Conservation (phyloP, 2,329 filamentous ascomycete species). For the Cladophialophora immunda region DNA sequence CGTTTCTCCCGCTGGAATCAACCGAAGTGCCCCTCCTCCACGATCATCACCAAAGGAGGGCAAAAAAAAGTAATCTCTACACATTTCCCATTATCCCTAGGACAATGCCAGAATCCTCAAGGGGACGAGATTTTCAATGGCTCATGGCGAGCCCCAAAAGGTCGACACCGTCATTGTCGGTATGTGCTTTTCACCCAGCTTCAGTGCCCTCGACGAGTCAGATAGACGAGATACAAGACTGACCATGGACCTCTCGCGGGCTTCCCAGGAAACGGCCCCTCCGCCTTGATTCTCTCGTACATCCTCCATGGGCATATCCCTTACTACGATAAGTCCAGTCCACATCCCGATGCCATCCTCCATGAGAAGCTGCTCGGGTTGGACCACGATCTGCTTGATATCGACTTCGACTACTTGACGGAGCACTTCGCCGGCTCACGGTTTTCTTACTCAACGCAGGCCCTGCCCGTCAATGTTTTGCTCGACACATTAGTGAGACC, state of each 20-base stretch:
- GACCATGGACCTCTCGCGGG: constrained; percentile 10
- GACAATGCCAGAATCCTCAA: constrained; percentile 31
- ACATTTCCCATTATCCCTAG: neutral
- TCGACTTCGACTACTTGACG: constrained; percentile 59
- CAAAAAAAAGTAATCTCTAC: constrained; percentile 6
- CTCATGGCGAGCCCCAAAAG: constrained; percentile 37
- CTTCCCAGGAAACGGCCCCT: constrained; percentile 65
- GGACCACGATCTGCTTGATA: constrained; percentile 55
- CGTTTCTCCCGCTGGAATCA: constrained; percentile 1
- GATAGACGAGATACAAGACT: constrained; percentile 8
- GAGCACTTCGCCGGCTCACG: constrained; percentile 66
- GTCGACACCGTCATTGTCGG: constrained; percentile 46
- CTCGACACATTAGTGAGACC: constrained; percentile 67
- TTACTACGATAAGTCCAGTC: constrained; percentile 59
- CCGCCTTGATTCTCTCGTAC: constrained; percentile 69
- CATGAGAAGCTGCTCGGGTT: constrained; percentile 62
- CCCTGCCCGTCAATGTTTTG: constrained; percentile 67
- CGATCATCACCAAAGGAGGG: neutral
- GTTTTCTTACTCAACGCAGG: constrained; percentile 68
- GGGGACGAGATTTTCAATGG: constrained; percentile 36
- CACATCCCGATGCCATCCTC: constrained; percentile 66
- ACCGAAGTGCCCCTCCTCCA: constrained; percentile 13
- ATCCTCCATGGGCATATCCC: constrained; percentile 69
- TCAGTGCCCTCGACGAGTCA: too few relatives aligned
- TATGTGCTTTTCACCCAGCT: constrained; percentile 31